These are phyloP conservation scores for Pseudoscleropodium purum DNA, from an alignment of 225 moss, liverwort and hornwort species.

Conservation along the genomic window DNA sequence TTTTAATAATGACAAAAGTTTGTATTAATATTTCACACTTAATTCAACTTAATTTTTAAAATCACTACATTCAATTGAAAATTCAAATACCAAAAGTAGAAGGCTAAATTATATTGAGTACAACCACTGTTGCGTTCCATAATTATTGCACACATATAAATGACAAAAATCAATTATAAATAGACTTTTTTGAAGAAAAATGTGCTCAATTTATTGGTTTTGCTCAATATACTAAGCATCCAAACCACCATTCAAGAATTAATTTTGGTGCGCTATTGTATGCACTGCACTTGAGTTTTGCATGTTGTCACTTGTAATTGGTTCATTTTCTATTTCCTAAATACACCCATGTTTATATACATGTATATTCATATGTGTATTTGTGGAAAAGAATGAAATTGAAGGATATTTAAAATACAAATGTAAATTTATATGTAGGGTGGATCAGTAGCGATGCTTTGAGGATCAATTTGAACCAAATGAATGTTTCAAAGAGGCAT, in stretches of 20 bases:
- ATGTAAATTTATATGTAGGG: not conserved
- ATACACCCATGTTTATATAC: not conserved
- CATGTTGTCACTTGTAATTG: not conserved
- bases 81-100: not conserved
- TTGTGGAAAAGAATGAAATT: not conserved
- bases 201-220: too few species aligned
- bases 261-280: not conserved
- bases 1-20: not conserved
- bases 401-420: not conserved
- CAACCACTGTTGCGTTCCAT: not conserved
- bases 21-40: not conserved
- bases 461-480: not conserved
- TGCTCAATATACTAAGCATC: not conserved
- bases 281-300: not conserved
- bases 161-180: not conserved
- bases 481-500: not conserved
- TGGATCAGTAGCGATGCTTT: accelerated
- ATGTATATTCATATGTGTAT: too few species aligned
- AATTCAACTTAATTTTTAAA: not conserved
- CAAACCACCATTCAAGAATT: not conserved
- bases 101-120: not conserved
- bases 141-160: not conserved
- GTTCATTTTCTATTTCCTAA: not conserved
- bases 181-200: accelerated
- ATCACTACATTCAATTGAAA: not conserved